A percentile compares a stretch with the other conserved stretches of the same genome.
These are phyloP conservation scores for Ulmus americana DNA, from an alignment of 331 rosid species.

Conservation along the genomic window DNA sequence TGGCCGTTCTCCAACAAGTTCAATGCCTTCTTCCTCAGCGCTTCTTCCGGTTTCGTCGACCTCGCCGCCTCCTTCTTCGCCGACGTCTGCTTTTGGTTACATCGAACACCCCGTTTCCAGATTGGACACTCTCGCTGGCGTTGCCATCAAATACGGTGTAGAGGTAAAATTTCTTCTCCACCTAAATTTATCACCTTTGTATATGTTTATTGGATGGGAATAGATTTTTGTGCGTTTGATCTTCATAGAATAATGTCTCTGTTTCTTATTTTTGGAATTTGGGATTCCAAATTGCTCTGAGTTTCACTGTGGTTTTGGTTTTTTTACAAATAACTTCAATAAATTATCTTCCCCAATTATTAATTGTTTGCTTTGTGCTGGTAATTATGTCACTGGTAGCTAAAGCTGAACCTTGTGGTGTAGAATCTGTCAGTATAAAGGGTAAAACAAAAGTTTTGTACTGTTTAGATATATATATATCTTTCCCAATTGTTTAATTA, in stretches of 20 bases:
- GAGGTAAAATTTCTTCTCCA: slow-evolving; percentile 40
- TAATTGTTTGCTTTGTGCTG: background rate
- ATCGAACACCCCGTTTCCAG: slow-evolving; percentile 67
- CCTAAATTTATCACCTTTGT: too few relatives aligned
- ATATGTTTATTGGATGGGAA: background rate
- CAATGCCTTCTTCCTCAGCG: slow-evolving; percentile 15
- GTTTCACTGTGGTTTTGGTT: too few relatives aligned
- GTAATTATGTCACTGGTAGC: background rate
- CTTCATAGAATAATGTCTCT: background rate
- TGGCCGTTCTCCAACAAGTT: background rate
- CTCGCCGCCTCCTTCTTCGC: slow-evolving; percentile 10
- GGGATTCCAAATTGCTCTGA: too few relatives aligned
- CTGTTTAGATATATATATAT: background rate
- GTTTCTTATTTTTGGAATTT: background rate
- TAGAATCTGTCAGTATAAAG: too few relatives aligned
- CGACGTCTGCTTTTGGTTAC: slow-evolving; percentile 27
- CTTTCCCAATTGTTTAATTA: background rate
- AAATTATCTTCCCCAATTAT: too few relatives aligned
- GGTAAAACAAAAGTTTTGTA: too few relatives aligned
- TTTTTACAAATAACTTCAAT: too few relatives aligned
- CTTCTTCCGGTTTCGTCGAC: slow-evolving; percentile 21
- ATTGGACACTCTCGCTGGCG: slow-evolving; percentile 75
- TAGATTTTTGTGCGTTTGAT: background rate
- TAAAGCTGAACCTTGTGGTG: too few relatives aligned
- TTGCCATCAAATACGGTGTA: slow-evolving; percentile 88